These are phyloP conservation scores for Mortierella sp. DNA, from an alignment of 371 early-diverging fungal genomes.

Conservation along the genomic window DNA sequence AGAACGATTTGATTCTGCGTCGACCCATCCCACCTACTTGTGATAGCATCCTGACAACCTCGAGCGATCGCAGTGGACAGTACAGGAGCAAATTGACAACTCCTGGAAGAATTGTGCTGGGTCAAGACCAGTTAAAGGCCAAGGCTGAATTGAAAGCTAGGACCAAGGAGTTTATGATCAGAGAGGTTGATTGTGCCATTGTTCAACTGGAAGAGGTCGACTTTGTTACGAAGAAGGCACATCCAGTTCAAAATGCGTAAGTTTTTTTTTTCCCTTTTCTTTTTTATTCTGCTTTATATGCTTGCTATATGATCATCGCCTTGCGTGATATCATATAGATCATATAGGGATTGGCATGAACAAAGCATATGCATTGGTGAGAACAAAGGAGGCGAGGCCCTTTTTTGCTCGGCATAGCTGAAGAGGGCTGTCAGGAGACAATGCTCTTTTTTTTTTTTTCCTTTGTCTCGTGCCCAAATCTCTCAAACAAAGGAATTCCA, in stretches of 20 bases:
- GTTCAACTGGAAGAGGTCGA: conserved; percentile 48
- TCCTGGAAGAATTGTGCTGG: conserved; percentile 44
- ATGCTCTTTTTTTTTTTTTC: neutral
- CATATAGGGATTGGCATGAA: neutral
- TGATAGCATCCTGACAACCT: conserved; percentile 24
- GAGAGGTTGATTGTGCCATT: conserved; percentile 48
- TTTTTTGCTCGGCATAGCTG: neutral
- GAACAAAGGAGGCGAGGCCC: neutral
- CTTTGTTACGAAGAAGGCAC: conserved; percentile 29
- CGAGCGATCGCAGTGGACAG: conserved; percentile 41
- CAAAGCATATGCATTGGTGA: neutral
- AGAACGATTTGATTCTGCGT: conserved; percentile 52
- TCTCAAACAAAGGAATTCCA: neutral
- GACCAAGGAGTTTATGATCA: conserved; percentile 50
- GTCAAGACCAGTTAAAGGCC: conserved; percentile 41
- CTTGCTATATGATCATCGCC: neutral
- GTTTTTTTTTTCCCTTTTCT: conserved; percentile 19
- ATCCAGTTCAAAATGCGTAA: conserved; percentile 45
- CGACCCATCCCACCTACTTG: conserved; percentile 34
- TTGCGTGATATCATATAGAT: conserved; percentile 5
- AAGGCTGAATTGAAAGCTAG: conserved; percentile 51
- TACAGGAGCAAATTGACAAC: conserved; percentile 45
- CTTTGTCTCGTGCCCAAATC: neutral
- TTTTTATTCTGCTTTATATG: neutral
- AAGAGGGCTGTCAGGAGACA: neutral